Evolutionary conservation across 2,329 filamentous ascomycete genomes (phyloP), one percentile per base, ranked within the genome.

Genomic region (Clonostachys chloroleuca): DNA sequence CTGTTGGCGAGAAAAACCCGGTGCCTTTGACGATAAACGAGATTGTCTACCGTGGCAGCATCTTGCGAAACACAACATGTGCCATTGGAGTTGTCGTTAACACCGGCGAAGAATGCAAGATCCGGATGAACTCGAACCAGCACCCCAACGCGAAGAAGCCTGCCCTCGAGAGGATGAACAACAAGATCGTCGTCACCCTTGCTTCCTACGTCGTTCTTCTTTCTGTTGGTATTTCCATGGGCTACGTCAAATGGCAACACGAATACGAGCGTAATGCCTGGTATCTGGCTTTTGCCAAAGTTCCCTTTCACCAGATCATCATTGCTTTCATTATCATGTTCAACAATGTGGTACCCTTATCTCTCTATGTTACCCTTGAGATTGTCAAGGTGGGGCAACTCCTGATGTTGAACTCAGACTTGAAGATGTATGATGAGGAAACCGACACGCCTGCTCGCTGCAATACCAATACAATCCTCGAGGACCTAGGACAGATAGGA

Each of bases 251-350:
- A 48, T 96, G 91, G 91, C 80, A 82, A 42, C 65, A 72, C 14
- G 70, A 75, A 6, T 83, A 81, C 10, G 90, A 95, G 61, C 67
- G 72, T 20, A 65, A 78, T 13, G 80, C 89, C 3, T 95, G 87
- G 86, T 96, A 95, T 58, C 71, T 96, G 16, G 64, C 74, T 5
- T 67, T 81, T 47, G 86, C 89, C 1, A 76, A 73, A 5, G 89
- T 96, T n/a, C 75, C 80, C 1, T 87, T 89, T 56, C 81, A 89
- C 54, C 84, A 91, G 34, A 90, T 95, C 50, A 85, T 96, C 53
- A 85, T 92, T 30, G 91, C 89, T 0, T 96, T 91, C 62, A 83
- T 95, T 54, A 96, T 97, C 67, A 92, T 96, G 83, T 95, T 95
- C 69, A 97, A 96, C 65, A 97, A 94, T 37, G 83, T 96, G 68